Evolutionary conservation across 163 green algal species (phyloP), one percentile per base, ranked within the genome.

Genomic region (Volvox carteri): DNA sequence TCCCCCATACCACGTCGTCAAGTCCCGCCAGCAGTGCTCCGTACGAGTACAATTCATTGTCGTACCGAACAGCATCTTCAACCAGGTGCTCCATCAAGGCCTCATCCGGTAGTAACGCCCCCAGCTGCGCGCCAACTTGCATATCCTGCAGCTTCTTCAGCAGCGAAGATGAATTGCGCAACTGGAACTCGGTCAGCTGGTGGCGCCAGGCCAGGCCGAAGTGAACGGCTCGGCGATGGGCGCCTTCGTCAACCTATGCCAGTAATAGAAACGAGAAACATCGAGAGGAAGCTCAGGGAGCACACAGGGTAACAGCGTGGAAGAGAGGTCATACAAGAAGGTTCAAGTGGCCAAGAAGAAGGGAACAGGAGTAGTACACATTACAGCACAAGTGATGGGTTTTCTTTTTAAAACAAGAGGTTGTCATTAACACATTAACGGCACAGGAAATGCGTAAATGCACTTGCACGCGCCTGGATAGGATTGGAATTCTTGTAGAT

Each of bases 1-100:
- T 1, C 25, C 83, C 50, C 83, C 83, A 88, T 35, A 88, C 68
- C 48, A 74, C 83, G 30, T 88, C 83, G 16, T 88, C 83, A 48
- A 88, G 68, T 21, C 39, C 83, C 48, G 83, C 35, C 50, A 88
- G 67, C 83, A 88, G 35, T 67, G 28, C 21, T 21, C 83, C 83
- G 50, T 62, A 88, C 35, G 35, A 28, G 68, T 88, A 88, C 83
- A 88, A 37, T 50, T 25, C 1, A 0, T 37, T 88, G 83, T 88
- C 83, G 35, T 83, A 60, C 37, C 21, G 48, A n/a, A 81, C 50
- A 50, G 83, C 83, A 1, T 0, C 35, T 44, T 25, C n/a, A 35
- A 41, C 42, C 23, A 88, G 37, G 35, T 74, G 12, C 12, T 25
- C n/a, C 12, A 83, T 23, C 23, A 81, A 8, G 3, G 33, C 8